phyloP scores from a whole-genome alignment of 805 yeast genomes.

The Candida maltosa region DNA sequence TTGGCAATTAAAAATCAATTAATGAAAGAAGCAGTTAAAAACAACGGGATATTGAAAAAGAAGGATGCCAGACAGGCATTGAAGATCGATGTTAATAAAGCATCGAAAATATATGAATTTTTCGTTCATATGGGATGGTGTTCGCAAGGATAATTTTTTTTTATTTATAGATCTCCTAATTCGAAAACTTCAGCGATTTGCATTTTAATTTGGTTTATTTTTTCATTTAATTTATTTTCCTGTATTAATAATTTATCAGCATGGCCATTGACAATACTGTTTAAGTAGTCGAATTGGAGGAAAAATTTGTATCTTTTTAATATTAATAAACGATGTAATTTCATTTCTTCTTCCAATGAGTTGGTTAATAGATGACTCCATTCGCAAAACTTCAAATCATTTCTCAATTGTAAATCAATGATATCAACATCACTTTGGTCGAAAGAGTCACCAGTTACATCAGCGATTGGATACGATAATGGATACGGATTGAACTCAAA shows the following conservation, averaged over 20 bases:
- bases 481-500: not conserved
- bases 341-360: not conserved
- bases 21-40: constrained; percentile 80
- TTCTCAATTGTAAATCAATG: too few species aligned
- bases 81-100: constrained; percentile 82
- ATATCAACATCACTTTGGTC: too few species aligned
- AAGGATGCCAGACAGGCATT: constrained; percentile 81
- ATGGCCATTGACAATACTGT: not conserved
- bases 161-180: constrained; percentile 4
- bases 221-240: constrained; percentile 1
- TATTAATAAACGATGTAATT: not conserved
- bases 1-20: constrained; percentile 86
- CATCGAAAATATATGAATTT: constrained; percentile 86
- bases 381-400: not conserved
- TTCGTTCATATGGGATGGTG: constrained; percentile 92
- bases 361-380: not conserved
- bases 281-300: not conserved
- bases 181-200: constrained; percentile 1
- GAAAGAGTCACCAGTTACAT: too few species aligned
- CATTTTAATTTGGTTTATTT: not conserved
- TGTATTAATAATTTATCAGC: not conserved
- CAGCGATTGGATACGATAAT: not conserved
- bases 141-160: constrained; percentile 29
- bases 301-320: constrained; percentile 3
- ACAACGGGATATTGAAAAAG: constrained; percentile 80